phyloP scores from a whole-genome alignment of 2,329 filamentous ascomycete species.

The Nemania bipapillata region DNA sequence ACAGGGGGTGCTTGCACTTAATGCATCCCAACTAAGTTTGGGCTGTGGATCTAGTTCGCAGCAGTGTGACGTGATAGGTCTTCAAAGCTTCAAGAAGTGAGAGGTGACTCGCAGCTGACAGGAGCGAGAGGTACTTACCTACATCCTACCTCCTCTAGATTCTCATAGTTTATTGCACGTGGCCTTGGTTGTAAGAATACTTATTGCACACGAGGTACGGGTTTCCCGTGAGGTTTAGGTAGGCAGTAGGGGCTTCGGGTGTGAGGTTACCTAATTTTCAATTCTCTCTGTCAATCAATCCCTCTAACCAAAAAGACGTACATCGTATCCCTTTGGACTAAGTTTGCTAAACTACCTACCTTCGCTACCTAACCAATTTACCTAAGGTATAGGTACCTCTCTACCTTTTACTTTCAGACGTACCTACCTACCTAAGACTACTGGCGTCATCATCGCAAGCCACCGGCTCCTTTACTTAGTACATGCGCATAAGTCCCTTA shows the following conservation, averaged over 20 bases:
- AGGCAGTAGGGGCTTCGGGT: too few relatives aligned
- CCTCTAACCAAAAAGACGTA: neutral
- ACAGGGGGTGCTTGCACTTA: neutral
- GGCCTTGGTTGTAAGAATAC: conserved; percentile 15
- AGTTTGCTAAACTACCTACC: neutral
- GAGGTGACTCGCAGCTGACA: too few relatives aligned
- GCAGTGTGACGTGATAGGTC: conserved; percentile 37
- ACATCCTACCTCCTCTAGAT: too few relatives aligned
- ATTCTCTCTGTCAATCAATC: neutral
- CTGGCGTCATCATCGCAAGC: neutral
- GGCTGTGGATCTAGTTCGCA: conserved; percentile 18
- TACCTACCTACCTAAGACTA: neutral
- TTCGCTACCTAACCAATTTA: neutral
- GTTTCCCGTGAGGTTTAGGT: too few relatives aligned
- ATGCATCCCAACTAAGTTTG: conserved; percentile 3
- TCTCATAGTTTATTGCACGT: conserved; percentile 15
- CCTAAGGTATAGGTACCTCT: too few relatives aligned
- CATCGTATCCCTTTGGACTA: neutral
- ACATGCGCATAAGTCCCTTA: neutral
- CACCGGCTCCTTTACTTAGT: conserved; percentile 4
- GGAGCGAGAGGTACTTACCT: too few relatives aligned
- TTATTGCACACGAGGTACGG: conserved; percentile 17
- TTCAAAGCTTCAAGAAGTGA: conserved; percentile 24
- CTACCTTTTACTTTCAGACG: neutral
- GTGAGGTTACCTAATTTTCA: conserved; percentile 27